A percentile compares a stretch with the other conserved stretches of the same genome.
Evolutionary conservation across 257 asterid species (phyloP).

Genomic region (Plantago elongata): DNA sequence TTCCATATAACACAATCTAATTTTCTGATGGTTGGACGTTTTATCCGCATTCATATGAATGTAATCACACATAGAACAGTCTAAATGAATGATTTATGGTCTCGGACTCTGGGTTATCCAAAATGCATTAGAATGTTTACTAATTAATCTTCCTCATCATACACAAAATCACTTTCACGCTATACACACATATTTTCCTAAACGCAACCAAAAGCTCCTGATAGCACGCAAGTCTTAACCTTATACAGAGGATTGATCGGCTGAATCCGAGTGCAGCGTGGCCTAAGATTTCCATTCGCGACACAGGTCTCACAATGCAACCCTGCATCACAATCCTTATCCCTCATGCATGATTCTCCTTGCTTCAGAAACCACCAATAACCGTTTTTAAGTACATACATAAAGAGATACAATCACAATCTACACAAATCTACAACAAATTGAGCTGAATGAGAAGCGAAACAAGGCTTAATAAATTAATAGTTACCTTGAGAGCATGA

Average conservation of each 20-base stretch:
- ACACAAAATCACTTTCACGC: neutral
- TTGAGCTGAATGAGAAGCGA: neutral
- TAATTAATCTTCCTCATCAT: too few species aligned
- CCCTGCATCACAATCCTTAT: slow-evolving; percentile 51
- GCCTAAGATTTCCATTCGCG: slow-evolving; percentile 56
- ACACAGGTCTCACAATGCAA: slow-evolving; percentile 87
- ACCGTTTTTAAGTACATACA: neutral
- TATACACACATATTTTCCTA: neutral
- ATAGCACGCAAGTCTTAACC: slow-evolving; percentile 28
- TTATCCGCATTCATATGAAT: too few species aligned
- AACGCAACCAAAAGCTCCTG: neutral
- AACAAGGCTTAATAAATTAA: neutral
- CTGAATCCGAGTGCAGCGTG: slow-evolving; percentile 77
- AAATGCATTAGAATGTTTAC: too few species aligned
- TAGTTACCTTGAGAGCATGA: slow-evolving; percentile 56
- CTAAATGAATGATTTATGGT: too few species aligned
- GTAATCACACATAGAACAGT: too few species aligned
- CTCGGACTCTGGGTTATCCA: too few species aligned
- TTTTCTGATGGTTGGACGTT: too few species aligned
- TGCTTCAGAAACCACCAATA: slow-evolving; percentile 25
- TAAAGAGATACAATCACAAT: too few species aligned
- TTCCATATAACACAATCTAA: too few species aligned
- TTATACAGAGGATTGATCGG: slow-evolving; percentile 68
- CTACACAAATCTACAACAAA: neutral
- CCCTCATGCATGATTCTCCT: slow-evolving; percentile 55